Evolutionary conservation across 2,329 filamentous ascomycete species (phyloP), one percentile per base, ranked within the genome.

Genomic region (Monosporascus sp.): DNA sequence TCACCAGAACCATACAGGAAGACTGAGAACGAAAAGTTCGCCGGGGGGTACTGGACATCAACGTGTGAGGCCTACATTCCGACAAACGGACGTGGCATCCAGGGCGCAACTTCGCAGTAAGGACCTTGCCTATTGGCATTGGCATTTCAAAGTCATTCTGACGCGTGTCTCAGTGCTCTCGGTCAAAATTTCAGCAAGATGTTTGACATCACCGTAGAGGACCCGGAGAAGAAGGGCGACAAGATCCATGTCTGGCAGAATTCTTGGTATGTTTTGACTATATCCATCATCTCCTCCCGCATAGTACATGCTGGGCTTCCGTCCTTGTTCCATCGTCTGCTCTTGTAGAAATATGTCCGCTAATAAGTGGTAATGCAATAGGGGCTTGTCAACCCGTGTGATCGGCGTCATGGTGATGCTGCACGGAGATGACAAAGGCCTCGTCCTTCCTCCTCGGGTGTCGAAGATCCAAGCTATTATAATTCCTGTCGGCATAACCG

Each of bases 341-440:
- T 14, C 17, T 14, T 38, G 20, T 8, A 9, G 7, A 19, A 20
- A n/a, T n/a, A 14, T 31, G 31, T 8, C 16, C 26, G 40, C 51
- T 52, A 37, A 54, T 16, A 7, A 27, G 26, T 22, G 14, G 5
- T n/a, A 17, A 8, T 31, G 3, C 35, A 7, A 49, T 50, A 63
- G 60, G 94, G 94, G 94, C 74, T 83, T 99, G 56, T 97, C 93
- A 1, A 99, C 94, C 52, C 91, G 94, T 69, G 91, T 93, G 53
- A 96, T 99, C 61, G 95, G 94, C 76, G 91, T 97, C 70, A 97
- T 97, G 93, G 89, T 97, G 66, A 94, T 99, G 85, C 91, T 96
- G 56, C 94, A 99, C 74, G 88, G 91, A 65, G 94, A 99, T 70
- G 88, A 99, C 76, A 93, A 93, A 73, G 94, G 94, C 59, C 81